Conservation (phyloP, 495 filamentous ascomycete species). For the Penicillium manginii region DNA sequence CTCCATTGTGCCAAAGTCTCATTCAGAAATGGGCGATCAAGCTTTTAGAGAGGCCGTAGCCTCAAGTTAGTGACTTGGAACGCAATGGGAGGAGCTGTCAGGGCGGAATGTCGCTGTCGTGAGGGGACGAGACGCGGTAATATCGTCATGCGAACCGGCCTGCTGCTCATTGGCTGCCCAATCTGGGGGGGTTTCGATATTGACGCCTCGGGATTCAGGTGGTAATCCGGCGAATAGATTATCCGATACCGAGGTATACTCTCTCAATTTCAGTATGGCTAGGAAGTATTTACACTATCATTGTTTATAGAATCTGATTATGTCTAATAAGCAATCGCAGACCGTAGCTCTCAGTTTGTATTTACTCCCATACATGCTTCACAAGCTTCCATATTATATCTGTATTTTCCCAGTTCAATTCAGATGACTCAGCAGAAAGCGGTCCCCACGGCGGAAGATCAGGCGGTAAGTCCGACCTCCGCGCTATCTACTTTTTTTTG, state of each 20-base stretch:
- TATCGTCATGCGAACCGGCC: slow-evolving; percentile 28
- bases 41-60: slow-evolving; percentile 17
- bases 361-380: too few relatives aligned
- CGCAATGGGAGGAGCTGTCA: slow-evolving; percentile 8
- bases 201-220: slow-evolving; percentile 25
- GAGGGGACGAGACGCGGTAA: slow-evolving; percentile 17
- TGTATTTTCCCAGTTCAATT: not conserved
- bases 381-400: too few relatives aligned
- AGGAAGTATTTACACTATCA: too few relatives aligned
- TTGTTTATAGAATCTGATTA: too few relatives aligned
- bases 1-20: slow-evolving; percentile 52
- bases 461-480: slow-evolving; percentile 10
- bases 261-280: too few relatives aligned
- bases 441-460: not conserved
- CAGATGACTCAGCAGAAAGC: not conserved
- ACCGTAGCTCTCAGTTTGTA: too few relatives aligned
- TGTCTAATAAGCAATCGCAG: too few relatives aligned
- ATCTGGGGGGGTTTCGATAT: slow-evolving; percentile 37
- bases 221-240: not conserved
- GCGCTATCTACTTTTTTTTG: slow-evolving; percentile 18
- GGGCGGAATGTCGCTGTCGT: not conserved
- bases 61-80: slow-evolving; percentile 6
- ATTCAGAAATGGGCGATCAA: not conserved
- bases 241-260: not conserved
- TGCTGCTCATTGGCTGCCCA: slow-evolving; percentile 33